Base-by-base conservation (phyloP, 495 filamentous ascomycete species). In the Hyaloscypha finlandica region DNA sequence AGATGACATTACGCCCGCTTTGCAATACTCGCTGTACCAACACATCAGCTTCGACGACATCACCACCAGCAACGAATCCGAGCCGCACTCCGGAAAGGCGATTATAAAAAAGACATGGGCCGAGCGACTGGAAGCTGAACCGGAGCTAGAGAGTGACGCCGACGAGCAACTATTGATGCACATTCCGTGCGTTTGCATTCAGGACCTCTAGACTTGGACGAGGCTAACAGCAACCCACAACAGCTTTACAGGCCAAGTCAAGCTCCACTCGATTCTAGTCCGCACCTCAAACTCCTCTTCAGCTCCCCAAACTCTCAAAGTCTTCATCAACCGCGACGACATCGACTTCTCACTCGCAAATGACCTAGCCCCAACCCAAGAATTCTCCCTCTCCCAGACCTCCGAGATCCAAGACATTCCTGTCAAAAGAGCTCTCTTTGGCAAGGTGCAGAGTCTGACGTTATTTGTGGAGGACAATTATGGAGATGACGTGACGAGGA, bases 121-220 rank as follows among this genome's bases (percentile, higher is more conserved):
- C 5, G 88, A 97, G 75, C 81, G 95, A 63, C 70, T 97, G 65
- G 76, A 88, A 32, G 75, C 83, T 11, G 79, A 88, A 68, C 91
- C 91, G 0, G 88, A 93, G 76, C 83, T 99, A 14, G 85, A 81
- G 74, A 97, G 93, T 66, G 91, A 94, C 75, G 87, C 88, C 0
- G 95, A 98, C 73, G 95, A 97, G 81, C 93, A 99, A 79, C 68
- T 99, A n/a, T 74, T 99, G 39, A 90, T 98, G 79, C 87, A 89
- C 72, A 84, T 98, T 25, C 96, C 95, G 94, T 98, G 80, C 61
- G 69, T 61, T 30, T 31, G 19, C 16, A 22, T 31, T 56, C 42
- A 11, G 11, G 16, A 33, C n/a, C 33, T 35, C 42, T 5, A 19
- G 31, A 22, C 30, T 35, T 30, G n/a, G 30, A 51, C 12, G 0